These are phyloP conservation scores for Trypanosoma theileri DNA, from an alignment of 208 protist species.

Conservation along the genomic window DNA sequence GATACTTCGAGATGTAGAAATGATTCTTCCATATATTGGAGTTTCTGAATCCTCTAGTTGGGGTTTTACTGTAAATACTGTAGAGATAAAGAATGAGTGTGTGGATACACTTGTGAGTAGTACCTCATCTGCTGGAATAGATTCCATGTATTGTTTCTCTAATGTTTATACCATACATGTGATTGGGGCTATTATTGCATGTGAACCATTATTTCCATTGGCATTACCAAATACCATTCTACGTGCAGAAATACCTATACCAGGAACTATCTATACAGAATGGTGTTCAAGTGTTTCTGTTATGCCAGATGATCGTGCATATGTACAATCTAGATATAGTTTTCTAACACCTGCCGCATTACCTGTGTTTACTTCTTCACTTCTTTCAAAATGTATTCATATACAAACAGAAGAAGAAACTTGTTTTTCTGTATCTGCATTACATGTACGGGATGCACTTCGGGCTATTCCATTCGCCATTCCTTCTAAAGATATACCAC, in stretches of 20 bases:
- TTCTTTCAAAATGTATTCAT: constrained; percentile 6
- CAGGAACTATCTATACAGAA: constrained; percentile 12
- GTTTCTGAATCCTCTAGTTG: background rate
- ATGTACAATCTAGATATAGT: constrained; percentile 10
- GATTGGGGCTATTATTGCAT: background rate
- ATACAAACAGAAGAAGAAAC: constrained; percentile 6
- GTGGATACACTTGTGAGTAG: background rate
- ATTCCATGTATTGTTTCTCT: constrained; percentile 3
- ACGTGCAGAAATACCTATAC: constrained; percentile 1
- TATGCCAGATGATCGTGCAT: constrained; percentile 13
- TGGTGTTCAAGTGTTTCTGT: constrained; percentile 3
- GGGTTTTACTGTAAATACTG: constrained; percentile 1
- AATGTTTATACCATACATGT: constrained; percentile 15
- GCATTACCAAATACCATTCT: constrained; percentile 7
- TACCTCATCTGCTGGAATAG: background rate
- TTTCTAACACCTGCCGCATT: constrained; percentile 8
- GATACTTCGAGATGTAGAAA: constrained; percentile 1
- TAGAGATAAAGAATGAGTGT: constrained; percentile 11
- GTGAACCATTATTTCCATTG: constrained; percentile 8
- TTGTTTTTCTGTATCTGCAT: constrained; percentile 14
- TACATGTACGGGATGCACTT: constrained; percentile 15
- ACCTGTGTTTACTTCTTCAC: background rate
- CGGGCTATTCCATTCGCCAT: background rate
- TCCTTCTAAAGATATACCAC: background rate
- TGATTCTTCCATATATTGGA: constrained; percentile 5